phyloP scores from a whole-genome alignment of 1,284 basidiomycete species.

The Hymenochaete sp. region DNA sequence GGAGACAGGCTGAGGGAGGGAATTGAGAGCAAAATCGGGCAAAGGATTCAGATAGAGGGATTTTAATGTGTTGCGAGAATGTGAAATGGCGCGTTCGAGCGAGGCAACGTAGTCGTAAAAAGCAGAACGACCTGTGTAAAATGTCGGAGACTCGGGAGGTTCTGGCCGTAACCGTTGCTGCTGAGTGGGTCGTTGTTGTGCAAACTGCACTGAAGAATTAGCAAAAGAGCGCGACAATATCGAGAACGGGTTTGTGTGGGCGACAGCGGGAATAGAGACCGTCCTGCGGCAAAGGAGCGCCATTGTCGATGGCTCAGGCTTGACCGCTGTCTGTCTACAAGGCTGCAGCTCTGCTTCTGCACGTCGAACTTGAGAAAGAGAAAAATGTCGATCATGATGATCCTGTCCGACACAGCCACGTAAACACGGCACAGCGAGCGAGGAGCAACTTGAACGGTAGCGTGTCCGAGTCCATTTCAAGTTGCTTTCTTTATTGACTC shows the following conservation, averaged over 20 bases:
- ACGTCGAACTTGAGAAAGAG: neutral
- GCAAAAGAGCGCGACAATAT: neutral
- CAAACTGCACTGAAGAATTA: conserved; percentile 7
- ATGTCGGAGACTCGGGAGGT: conserved; percentile 55
- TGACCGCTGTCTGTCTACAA: too few species aligned
- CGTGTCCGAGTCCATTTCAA: too few species aligned
- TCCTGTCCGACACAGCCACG: too few species aligned
- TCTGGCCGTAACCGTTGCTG: too few species aligned
- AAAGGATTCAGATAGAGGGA: conserved; percentile 68
- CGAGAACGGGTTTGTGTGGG: neutral
- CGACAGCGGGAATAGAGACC: too few species aligned
- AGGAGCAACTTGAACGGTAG: too few species aligned
- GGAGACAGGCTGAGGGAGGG: conserved; percentile 48
- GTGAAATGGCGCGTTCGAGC: conserved; percentile 58
- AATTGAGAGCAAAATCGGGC: conserved; percentile 58
- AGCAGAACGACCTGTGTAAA: conserved; percentile 79
- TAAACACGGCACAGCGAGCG: too few species aligned
- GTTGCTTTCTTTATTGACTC: neutral
- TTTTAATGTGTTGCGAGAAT: conserved; percentile 53
- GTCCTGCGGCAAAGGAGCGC: conserved; percentile 11
- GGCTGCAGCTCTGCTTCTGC: too few species aligned
- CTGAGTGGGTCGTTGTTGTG: too few species aligned
- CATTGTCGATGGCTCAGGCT: too few species aligned
- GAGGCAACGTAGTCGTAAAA: conserved; percentile 69
- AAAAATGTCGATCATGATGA: too few species aligned